Conservation (phyloP, 2,329 filamentous ascomycete species). For the Colletotrichum siamense region DNA sequence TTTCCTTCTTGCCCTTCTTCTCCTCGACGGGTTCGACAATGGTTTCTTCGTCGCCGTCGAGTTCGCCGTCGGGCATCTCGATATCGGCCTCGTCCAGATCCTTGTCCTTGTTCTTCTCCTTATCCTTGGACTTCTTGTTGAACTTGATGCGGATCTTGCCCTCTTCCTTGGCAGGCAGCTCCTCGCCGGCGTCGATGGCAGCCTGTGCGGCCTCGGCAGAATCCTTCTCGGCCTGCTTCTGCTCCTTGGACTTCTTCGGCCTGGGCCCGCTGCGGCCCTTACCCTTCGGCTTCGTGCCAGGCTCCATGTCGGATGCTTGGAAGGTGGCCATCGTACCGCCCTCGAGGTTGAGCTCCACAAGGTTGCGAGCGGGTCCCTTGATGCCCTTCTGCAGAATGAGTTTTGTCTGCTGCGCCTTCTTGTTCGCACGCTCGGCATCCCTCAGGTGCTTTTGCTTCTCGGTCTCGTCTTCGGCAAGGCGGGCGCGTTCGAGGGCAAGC, state of each 20-base stretch:
- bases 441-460: conserved; percentile 82
- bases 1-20: conserved; percentile 54
- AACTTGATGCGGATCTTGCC: conserved; percentile 69
- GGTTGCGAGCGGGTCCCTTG: conserved; percentile 72
- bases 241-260: conserved; percentile 89
- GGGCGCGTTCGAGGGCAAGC: conserved; percentile 77
- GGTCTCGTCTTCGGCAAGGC: conserved; percentile 79
- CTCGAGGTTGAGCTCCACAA: conserved; percentile 78
- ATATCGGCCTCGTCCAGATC: conserved; percentile 39
- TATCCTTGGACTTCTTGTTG: conserved; percentile 54
- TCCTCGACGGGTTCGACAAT: conserved; percentile 40
- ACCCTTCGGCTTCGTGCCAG: conserved; percentile 49
- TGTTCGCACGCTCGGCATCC: conserved; percentile 88
- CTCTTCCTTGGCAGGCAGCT: conserved; percentile 67
- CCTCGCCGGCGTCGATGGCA: conserved; percentile 79
- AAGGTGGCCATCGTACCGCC: conserved; percentile 88
- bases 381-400: conserved; percentile 86
- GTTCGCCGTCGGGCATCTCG: conserved; percentile 34
- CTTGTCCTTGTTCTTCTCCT: conserved; percentile 44
- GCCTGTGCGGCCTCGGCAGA: conserved; percentile 88
- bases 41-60: conserved; percentile 44
- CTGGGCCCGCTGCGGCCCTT: conserved; percentile 67
- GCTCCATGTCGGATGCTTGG: conserved; percentile 67
- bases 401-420: conserved; percentile 91
- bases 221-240: conserved; percentile 81